Conservation (phyloP, 768 basidiomycete genomes). For the Boletus bicolor region DNA sequence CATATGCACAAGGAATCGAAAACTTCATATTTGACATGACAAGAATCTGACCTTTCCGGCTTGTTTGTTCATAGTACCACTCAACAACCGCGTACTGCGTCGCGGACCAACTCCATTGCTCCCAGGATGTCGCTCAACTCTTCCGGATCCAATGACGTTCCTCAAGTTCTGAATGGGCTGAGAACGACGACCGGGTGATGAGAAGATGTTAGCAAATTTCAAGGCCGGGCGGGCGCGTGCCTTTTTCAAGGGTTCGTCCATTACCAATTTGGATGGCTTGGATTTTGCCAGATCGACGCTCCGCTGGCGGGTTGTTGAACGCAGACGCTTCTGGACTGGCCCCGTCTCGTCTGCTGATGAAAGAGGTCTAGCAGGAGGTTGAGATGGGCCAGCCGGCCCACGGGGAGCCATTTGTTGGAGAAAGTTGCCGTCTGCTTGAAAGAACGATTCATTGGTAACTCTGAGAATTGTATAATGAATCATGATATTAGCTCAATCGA, state of each 20-base stretch:
- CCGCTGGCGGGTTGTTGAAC: conserved; percentile 57
- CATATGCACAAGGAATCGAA: neutral
- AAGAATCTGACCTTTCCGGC: conserved; percentile 50
- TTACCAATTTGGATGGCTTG: conserved; percentile 57
- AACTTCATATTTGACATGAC: neutral
- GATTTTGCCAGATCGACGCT: conserved; percentile 48
- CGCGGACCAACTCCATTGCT: conserved; percentile 50
- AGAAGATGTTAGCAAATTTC: conserved; percentile 85
- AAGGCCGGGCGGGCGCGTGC: conserved; percentile 87
- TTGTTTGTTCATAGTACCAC: conserved; percentile 52
- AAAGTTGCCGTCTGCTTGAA: conserved; percentile 56
- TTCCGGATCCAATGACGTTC: conserved; percentile 48
- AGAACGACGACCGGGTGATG: conserved; percentile 77
- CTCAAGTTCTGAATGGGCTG: conserved; percentile 69
- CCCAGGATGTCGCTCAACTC: conserved; percentile 46
- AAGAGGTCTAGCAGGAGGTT: conserved; percentile 59
- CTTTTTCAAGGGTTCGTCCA: conserved; percentile 81
- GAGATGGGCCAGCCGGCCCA: conserved; percentile 38
- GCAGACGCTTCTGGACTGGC: conserved; percentile 71
- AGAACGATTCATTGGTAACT: conserved; percentile 53
- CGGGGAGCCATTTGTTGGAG: conserved; percentile 45
- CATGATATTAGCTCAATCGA: neutral
- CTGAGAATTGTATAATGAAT: conserved; percentile 33
- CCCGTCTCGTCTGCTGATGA: conserved; percentile 83
- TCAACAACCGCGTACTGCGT: conserved; percentile 71